phyloP scores from a whole-genome alignment of 129 eudicot genomes.

The Glebionis coronaria region DNA sequence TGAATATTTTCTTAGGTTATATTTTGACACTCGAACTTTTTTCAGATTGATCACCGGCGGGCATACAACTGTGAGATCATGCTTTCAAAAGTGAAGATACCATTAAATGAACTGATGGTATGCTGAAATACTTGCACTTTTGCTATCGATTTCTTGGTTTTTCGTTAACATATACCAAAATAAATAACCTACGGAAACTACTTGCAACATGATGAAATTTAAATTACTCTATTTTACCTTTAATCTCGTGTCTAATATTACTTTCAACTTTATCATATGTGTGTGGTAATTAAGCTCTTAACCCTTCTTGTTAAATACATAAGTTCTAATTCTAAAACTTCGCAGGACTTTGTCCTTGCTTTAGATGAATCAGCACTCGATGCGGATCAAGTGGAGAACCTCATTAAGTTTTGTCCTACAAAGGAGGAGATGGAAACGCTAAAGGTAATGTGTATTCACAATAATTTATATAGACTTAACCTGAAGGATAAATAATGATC shows the following conservation, averaged over 20 bases:
- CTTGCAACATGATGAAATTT: neutral
- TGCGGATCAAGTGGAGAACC: conserved; percentile 91
- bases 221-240: neutral
- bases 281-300: too few species aligned
- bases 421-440: conserved; percentile 88
- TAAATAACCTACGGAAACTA: conserved; percentile 1
- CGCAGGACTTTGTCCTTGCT: conserved; percentile 76
- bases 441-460: conserved; percentile 47
- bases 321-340: conserved; percentile 15
- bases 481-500: conserved; percentile 5
- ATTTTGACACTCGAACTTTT: conserved; percentile 4
- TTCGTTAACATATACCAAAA: conserved; percentile 4
- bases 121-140: conserved; percentile 27
- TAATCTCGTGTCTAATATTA: too few species aligned
- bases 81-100: conserved; percentile 93
- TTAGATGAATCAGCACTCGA: conserved; percentile 90
- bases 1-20: neutral
- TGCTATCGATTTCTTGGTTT: neutral
- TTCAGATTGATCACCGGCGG: conserved; percentile 87
- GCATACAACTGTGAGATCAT: conserved; percentile 98
- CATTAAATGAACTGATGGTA: conserved; percentile 90
- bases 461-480: neutral
- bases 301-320: conserved; percentile 5
- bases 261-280: too few species aligned
- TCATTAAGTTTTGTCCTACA: conserved; percentile 92